Evolutionary conservation across 768 basidiomycete genomes (phyloP).

Genomic region (Rhizopogon rudus): DNA sequence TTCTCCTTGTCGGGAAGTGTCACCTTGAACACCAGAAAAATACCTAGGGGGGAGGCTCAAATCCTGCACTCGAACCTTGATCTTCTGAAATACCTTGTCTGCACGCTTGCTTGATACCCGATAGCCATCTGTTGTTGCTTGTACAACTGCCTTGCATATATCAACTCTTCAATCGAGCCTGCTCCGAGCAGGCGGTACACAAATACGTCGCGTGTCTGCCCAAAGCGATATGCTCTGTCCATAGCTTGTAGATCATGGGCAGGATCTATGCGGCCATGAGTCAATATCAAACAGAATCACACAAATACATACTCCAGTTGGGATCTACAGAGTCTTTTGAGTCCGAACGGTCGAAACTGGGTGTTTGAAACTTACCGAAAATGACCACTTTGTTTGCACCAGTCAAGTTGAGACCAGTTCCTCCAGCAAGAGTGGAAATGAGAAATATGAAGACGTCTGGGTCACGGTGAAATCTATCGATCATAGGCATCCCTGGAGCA

Average conservation of each 20-base stretch:
- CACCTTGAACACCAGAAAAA: constrained; percentile 80
- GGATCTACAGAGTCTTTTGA: constrained; percentile 50
- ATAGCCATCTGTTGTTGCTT: constrained; percentile 95
- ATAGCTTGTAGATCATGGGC: constrained; percentile 93
- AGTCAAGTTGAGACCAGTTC: constrained; percentile 86
- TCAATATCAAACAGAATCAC: background rate
- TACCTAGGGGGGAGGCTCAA: constrained; percentile 38
- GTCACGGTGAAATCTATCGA: constrained; percentile 79
- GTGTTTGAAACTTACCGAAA: constrained; percentile 50
- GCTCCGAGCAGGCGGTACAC: constrained; percentile 84
- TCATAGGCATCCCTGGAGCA: constrained; percentile 70
- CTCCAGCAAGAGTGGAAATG: constrained; percentile 89
- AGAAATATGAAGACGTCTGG: constrained; percentile 74
- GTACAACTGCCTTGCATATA: constrained; percentile 86
- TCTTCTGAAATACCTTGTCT: constrained; percentile 52
- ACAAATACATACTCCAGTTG: constrained; percentile 76
- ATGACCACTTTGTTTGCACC: constrained; percentile 94
- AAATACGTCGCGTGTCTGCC: constrained; percentile 80
- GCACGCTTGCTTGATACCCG: constrained; percentile 77
- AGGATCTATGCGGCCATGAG: constrained; percentile 56
- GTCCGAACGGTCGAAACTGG: background rate
- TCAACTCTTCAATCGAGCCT: constrained; percentile 83
- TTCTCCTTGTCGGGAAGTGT: constrained; percentile 69
- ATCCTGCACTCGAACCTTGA: background rate
- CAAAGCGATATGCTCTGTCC: constrained; percentile 83